Evolutionary conservation across 2,329 filamentous ascomycete species (phyloP).

Genomic region (Diplodia sapinea): DNA sequence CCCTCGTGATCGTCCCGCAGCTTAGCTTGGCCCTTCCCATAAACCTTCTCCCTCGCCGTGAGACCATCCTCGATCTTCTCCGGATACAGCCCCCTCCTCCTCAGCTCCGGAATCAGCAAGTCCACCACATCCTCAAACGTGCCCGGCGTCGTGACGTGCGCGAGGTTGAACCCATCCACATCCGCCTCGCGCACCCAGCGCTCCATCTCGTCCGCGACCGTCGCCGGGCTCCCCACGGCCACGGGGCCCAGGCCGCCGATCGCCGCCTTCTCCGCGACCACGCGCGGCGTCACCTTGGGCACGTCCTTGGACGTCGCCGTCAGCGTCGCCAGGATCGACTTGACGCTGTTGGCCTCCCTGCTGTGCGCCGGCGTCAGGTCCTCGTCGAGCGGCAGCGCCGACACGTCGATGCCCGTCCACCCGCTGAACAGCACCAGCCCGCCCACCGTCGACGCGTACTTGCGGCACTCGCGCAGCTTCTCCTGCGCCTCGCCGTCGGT

Average conservation of each 20-base stretch:
- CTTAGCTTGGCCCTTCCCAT: slow-evolving; percentile 63
- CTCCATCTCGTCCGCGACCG: slow-evolving; percentile 55
- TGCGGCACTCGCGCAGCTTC: slow-evolving; percentile 59
- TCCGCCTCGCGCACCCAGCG: slow-evolving; percentile 53
- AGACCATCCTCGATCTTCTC: slow-evolving; percentile 36
- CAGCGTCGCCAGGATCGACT: slow-evolving; percentile 43
- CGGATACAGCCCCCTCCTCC: slow-evolving; percentile 44
- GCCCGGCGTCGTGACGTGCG: slow-evolving; percentile 54
- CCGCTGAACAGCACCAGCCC: slow-evolving; percentile 63
- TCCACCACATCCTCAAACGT: slow-evolving; percentile 48
- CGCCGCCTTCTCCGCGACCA: slow-evolving; percentile 41
- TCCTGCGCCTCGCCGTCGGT: slow-evolving; percentile 56
- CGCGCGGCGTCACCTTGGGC: slow-evolving; percentile 40
- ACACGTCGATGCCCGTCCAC: slow-evolving; percentile 67
- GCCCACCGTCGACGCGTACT: slow-evolving; percentile 60
- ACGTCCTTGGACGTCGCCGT: slow-evolving; percentile 42
- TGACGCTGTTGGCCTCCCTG: slow-evolving; percentile 54
- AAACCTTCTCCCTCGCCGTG: slow-evolving; percentile 63
- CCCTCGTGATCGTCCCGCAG: slow-evolving; percentile 66
- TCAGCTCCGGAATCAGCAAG: slow-evolving; percentile 47
- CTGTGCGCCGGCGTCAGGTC: slow-evolving; percentile 63
- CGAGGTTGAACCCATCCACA: slow-evolving; percentile 45
- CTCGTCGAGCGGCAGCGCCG: slow-evolving; percentile 62
- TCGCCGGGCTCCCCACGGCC: slow-evolving; percentile 48
- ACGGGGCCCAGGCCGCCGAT: slow-evolving; percentile 40